Conservation (phyloP, 805 yeast species). For the Diddensiella caesifluorescens region DNA sequence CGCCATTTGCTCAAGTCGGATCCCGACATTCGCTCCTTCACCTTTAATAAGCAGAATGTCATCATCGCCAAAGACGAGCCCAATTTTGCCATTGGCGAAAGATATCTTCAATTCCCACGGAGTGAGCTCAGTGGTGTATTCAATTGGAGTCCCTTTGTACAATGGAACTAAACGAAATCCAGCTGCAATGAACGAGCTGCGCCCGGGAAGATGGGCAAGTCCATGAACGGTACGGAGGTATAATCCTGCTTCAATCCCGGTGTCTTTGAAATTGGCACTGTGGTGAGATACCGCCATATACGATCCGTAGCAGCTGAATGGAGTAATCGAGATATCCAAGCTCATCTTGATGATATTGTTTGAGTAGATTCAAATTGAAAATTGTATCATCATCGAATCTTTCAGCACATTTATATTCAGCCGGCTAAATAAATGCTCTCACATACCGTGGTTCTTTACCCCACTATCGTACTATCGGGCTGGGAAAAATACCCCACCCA, state of each 20-base stretch:
- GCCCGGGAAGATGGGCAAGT: conserved; percentile 5
- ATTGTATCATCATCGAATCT: too few species aligned
- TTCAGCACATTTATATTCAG: too few species aligned
- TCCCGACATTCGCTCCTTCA: conserved; percentile 1
- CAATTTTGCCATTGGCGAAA: conserved; percentile 1
- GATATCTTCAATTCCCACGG: conserved; percentile 7
- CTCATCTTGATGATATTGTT: conserved; percentile 4
- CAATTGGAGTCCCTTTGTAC: conserved; percentile 3
- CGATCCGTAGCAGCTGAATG: conserved; percentile 6
- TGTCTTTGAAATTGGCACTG: not conserved
- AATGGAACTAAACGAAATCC: conserved; percentile 5
- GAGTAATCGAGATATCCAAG: conserved; percentile 4
- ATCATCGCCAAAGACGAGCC: conserved; percentile 2
- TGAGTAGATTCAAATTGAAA: too few species aligned
- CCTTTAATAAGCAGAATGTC: conserved; percentile 4
- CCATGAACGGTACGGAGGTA: conserved; percentile 8
- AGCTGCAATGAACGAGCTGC: conserved; percentile 2
- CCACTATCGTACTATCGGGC: too few species aligned
- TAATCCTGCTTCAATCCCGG: conserved; percentile 1
- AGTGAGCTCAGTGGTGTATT: conserved; percentile 6
- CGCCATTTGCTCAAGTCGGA: conserved; percentile 5
- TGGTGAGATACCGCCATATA: conserved; percentile 4
- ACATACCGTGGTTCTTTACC: too few species aligned
- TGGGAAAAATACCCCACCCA: too few species aligned
- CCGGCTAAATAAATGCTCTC: too few species aligned